Evolutionary conservation across 1,284 basidiomycete species (phyloP), one percentile per base, ranked within the genome.

Genomic region (Ustilago hordei): DNA sequence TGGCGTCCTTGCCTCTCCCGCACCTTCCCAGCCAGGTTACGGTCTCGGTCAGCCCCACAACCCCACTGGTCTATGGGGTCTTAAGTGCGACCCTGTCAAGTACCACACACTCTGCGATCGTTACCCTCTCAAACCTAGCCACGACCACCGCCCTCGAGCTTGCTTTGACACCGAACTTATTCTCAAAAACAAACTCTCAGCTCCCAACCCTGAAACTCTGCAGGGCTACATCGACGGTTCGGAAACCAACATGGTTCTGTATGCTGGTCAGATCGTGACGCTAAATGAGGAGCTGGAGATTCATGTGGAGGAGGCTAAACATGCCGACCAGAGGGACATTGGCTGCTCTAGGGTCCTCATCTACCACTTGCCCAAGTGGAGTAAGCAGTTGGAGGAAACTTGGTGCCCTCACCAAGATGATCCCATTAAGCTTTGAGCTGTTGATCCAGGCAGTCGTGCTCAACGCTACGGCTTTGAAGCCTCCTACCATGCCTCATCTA

Each of bases 391-490:
- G 8, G 38, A 64, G 17, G 28, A 61, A n/a, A 13, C 17, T 36
- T 67, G 60, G 58, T 73, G 70, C 45, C 57, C 70, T 13, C 61
- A 65, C n/a, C 12, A 73, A n/a, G 31, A 61, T 17, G 31, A 61
- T 17, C 61, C 64, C 9, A 57, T 73, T 36, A 2, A 57, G 41
- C 47, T 72, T 38, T 70, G 43, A 55, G 19, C 17, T 15, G 8
- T 28, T 11, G 38, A 39, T n/a, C 8, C 54, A n/a, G 9, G 13
- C 28, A 6, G 8, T 28, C 23, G 23, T 28, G 23, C 23, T 28
- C 23, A 38, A 38, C 36, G 13, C 36, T 13, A 38, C 7, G 43
- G 43, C 11, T 19, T 23, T 19, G 3, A 45, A 5, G 23, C 31
- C 4, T 36, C 9, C 17, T 9, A 19, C 19, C 3, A 35, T 34